These are phyloP conservation scores for Xylariaceae sp. DNA, from an alignment of 2,329 filamentous ascomycete genomes.

Conservation along the genomic window DNA sequence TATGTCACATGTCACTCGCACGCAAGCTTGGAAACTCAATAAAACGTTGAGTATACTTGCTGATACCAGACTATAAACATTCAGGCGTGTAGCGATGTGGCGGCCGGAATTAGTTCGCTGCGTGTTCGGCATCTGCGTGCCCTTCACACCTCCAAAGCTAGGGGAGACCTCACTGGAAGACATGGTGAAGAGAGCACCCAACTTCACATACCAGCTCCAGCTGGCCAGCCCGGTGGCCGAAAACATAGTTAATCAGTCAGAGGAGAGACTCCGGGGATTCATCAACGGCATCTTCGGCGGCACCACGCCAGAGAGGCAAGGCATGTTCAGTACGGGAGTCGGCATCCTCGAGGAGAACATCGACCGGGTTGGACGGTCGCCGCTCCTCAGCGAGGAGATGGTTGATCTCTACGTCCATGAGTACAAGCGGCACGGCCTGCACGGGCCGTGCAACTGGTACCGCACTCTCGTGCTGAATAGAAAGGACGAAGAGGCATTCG, in stretches of 20 bases:
- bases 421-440: conserved; percentile 72
- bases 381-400: conserved; percentile 68
- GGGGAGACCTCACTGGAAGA: conserved; percentile 60
- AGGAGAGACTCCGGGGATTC: conserved; percentile 67
- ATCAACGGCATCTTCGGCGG: conserved; percentile 74
- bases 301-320: conserved; percentile 55
- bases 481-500: conserved; percentile 69
- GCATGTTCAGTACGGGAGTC: conserved; percentile 58
- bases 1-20: not conserved
- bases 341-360: conserved; percentile 70
- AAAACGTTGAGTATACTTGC: not conserved
- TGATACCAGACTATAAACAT: not conserved
- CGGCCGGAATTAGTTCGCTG: conserved; percentile 72
- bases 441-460: conserved; percentile 89
- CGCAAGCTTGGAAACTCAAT: not conserved
- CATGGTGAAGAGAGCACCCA: conserved; percentile 62
- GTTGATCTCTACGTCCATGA: conserved; percentile 76
- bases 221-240: conserved; percentile 71
- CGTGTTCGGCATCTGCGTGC: conserved; percentile 81
- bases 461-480: conserved; percentile 72
- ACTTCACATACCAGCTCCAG: conserved; percentile 85
- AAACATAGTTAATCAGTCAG: conserved; percentile 52
- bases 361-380: conserved; percentile 56
- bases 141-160: conserved; percentile 61
- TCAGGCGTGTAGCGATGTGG: conserved; percentile 67